phyloP scores from a whole-genome alignment of 495 filamentous ascomycete species.

The Penicilliopsis zonata region DNA sequence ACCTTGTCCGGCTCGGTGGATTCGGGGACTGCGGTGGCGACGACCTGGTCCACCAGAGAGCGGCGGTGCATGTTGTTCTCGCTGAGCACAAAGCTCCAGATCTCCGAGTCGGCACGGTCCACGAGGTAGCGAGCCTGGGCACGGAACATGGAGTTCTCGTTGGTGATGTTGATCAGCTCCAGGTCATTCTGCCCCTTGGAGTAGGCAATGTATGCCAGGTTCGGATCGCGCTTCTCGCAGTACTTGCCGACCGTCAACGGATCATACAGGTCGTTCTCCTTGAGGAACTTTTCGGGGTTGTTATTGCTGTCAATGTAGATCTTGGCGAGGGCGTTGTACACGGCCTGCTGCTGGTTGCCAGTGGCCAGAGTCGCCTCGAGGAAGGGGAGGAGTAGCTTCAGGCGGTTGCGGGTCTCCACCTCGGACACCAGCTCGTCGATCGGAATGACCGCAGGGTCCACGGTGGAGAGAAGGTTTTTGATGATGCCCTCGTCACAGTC shows the following conservation, averaged over 20 bases:
- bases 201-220: conserved; percentile 91
- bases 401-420: conserved; percentile 87
- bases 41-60: conserved; percentile 91
- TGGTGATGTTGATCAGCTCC: conserved; percentile 94
- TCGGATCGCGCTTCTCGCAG: conserved; percentile 97
- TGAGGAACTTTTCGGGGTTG: conserved; percentile 95
- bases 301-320: conserved; percentile 99
- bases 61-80: conserved; percentile 90
- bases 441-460: conserved; percentile 74
- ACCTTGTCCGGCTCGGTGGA: conserved; percentile 91
- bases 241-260: conserved; percentile 90
- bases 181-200: conserved; percentile 95
- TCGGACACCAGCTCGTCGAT: conserved; percentile 94
- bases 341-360: conserved; percentile 94
- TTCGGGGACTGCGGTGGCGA: conserved; percentile 91
- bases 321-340: conserved; percentile 97
- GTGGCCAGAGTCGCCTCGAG: conserved; percentile 81
- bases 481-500: conserved; percentile 96
- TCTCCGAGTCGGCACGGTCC: conserved; percentile 76
- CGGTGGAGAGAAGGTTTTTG: conserved; percentile 80
- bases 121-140: conserved; percentile 92
- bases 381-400: conserved; percentile 95
- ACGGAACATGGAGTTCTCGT: conserved; percentile 98
- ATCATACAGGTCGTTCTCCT: conserved; percentile 97
- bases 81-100: conserved; percentile 92